Conservation (phyloP, 441 rosid species). For the Arabidopsis lyrata region DNA sequence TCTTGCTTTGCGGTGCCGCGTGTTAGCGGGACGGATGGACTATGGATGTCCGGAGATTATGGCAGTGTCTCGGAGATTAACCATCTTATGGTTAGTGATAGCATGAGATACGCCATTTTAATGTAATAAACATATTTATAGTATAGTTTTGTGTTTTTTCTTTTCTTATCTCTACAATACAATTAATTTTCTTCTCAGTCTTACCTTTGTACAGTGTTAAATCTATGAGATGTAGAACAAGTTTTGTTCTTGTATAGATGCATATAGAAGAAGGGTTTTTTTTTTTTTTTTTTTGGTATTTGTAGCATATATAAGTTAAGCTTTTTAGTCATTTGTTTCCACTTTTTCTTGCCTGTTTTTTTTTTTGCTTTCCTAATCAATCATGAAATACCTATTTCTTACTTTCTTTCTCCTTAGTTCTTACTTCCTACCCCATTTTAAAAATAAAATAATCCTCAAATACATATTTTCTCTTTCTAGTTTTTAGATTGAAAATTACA, state of each 20-base stretch:
- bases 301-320: slow-evolving; percentile 3
- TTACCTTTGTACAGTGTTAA: slow-evolving; percentile 3
- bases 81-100: slow-evolving; percentile 85
- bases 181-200: too few relatives aligned
- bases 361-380: not conserved
- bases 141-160: too few relatives aligned
- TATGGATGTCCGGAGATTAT: slow-evolving; percentile 76
- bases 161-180: too few relatives aligned
- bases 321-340: not conserved
- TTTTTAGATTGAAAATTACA: not conserved
- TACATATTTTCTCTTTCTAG: not conserved
- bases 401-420: not conserved
- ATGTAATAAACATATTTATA: slow-evolving; percentile 49
- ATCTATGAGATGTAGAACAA: slow-evolving; percentile 32
- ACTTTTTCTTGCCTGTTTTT: not conserved
- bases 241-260: slow-evolving; percentile 35
- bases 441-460: not conserved
- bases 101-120: slow-evolving; percentile 91
- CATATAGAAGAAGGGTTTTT: not conserved
- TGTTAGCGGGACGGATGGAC: slow-evolving; percentile 63
- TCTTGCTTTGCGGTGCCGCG: slow-evolving; percentile 76
- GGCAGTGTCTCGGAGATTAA: slow-evolving; percentile 75
- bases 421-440: not conserved
- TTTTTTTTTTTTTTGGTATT: not conserved
- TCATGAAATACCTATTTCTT: not conserved